Evolutionary conservation across 148 eudicot genomes (phyloP).

Genomic region (Silene uniflora): DNA sequence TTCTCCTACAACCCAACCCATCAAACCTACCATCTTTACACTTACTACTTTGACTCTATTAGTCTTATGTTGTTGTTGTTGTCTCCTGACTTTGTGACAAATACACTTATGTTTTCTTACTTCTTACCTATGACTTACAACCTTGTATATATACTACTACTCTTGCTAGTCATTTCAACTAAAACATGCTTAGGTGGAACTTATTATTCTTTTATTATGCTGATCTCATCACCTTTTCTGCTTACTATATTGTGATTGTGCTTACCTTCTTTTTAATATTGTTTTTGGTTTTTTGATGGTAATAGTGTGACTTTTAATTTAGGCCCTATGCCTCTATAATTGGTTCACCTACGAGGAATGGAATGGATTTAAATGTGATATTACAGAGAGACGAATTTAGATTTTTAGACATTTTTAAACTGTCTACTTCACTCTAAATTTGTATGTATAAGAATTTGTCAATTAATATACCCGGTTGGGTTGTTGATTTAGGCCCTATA

Average conservation of each 20-base stretch:
- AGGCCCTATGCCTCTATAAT: no score
- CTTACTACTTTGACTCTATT: background rate
- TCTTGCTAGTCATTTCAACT: slow-evolving; percentile 17
- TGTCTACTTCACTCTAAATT: no score
- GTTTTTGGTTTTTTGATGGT: no score
- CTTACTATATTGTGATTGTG: background rate
- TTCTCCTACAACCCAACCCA: slow-evolving; percentile 35
- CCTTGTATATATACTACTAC: slow-evolving; percentile 23
- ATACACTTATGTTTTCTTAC: background rate
- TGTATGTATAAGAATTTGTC: no score
- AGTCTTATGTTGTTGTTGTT: slow-evolving; percentile 10
- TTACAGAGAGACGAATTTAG: no score
- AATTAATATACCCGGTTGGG: no score
- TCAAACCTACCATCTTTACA: slow-evolving; percentile 22
- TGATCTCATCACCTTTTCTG: slow-evolving; percentile 30
- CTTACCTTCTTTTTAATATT: background rate
- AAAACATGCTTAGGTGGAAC: slow-evolving; percentile 22
- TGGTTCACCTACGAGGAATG: no score
- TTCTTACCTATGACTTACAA: background rate
- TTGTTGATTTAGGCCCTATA: no score
- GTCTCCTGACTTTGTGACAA: slow-evolving; percentile 35
- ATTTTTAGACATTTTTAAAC: no score
- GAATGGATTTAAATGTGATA: no score
- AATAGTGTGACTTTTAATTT: no score
- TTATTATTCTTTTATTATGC: slow-evolving; percentile 1